Conservation (phyloP, 495 filamentous ascomycete genomes). For the Hypoxylon cercidicola region DNA sequence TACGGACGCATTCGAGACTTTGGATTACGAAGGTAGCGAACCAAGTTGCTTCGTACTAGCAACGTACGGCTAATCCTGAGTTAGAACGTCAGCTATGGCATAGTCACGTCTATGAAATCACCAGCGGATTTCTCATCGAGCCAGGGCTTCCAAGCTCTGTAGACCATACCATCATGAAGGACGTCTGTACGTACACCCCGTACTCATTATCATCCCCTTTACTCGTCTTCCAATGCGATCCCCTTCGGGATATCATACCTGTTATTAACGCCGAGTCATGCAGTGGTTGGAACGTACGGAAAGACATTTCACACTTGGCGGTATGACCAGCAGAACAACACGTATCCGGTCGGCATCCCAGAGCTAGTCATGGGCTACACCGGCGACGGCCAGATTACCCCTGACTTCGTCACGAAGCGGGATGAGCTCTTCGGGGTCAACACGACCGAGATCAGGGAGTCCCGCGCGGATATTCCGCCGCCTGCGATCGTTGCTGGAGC, state of each 20-base stretch:
- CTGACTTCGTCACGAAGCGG: conserved; percentile 64
- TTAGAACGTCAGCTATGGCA: conserved; percentile 51
- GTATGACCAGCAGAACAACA: conserved; percentile 44
- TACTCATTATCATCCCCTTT: not conserved
- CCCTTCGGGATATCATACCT: not conserved
- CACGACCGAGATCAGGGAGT: conserved; percentile 32
- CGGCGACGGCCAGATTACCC: conserved; percentile 55
- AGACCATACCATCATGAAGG: conserved; percentile 52
- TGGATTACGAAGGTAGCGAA: conserved; percentile 41
- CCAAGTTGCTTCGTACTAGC: not conserved
- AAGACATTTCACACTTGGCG: conserved; percentile 56
- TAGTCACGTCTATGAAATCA: conserved; percentile 53
- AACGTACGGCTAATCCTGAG: not conserved
- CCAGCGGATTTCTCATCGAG: conserved; percentile 51
- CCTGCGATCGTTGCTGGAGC: conserved; percentile 32
- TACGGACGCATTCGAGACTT: conserved; percentile 37
- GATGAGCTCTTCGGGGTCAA: conserved; percentile 62
- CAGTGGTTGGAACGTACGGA: conserved; percentile 49
- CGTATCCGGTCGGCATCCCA: conserved; percentile 49
- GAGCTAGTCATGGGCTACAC: conserved; percentile 55
- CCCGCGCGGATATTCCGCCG: conserved; percentile 36
- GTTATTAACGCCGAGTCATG: conserved; percentile 4
- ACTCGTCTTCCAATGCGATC: not conserved
- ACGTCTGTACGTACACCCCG: conserved; percentile 29
- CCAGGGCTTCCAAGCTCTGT: conserved; percentile 45